Base-by-base conservation (phyloP, 306 rosid genomes). In the Geum urbanum region DNA sequence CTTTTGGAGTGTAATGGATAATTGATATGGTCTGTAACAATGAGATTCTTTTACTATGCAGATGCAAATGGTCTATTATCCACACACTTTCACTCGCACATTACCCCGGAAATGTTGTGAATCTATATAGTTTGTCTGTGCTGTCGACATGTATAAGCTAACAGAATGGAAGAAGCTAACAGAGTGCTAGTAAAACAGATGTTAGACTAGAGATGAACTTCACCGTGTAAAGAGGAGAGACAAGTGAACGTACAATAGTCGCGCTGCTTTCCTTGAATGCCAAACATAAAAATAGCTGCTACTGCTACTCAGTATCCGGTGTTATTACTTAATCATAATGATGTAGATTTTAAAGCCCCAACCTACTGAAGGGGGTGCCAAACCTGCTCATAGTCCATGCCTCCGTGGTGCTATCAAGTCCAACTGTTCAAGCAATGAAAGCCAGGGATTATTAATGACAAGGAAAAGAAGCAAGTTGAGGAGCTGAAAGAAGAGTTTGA, bases 281-380 rank as follows among this genome's bases (percentile, higher is more conserved):
- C 40, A 12, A 19, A 43, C 13, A 45, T 44, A 64, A 11, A 63
- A 13, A 44, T 6, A 45, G 40, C 40, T 4, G 37, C 40, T 19
- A 45, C 69, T 63, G 67, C 18, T 11, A 63, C 52, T 63, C n/a
- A 52, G 52, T 52, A 63, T 20, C 11, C 19, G 8, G 51, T 19
- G 18, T 44, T 62, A 16, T 35, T 7, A 7, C 46, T 7, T 43
- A 8, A 8, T 43, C 46, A 16, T 16, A 24, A 22, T 55, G 27
- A 37, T 19, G 65, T 3, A 60, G 16, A 47, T 9, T 32, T 11
- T 46, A 61, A 61, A 40, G 47, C 32, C 43, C 60, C 47, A 6
- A 66, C 18, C 32, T 32, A 37, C 0, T 49, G 35, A 50, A 67
- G 58, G n/a, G 24, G 47, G n/a, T 5, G 48, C 27, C 35, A 44